Base-by-base conservation (phyloP, 2,329 filamentous ascomycete genomes). In the Cercospora sp. region DNA sequence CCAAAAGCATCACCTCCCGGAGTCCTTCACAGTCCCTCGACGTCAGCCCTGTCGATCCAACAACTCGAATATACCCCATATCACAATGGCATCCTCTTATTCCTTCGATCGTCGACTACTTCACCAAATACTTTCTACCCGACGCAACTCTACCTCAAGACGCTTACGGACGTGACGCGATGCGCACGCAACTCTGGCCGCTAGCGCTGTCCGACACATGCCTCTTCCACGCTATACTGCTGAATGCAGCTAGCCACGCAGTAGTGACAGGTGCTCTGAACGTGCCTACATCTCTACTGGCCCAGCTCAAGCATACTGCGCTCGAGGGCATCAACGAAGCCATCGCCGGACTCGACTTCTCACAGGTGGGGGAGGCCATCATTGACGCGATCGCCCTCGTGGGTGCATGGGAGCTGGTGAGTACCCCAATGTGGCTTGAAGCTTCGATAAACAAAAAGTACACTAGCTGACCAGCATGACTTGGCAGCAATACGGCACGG, bases 321-420 rank as follows among this genome's bases (percentile, higher is more conserved):
- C 60, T 72, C n/a, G 68, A 72, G 59, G 66, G 62, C 48, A 66
- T 70, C 63, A 70, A 72, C 57, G 68, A 63, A 59, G 67, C 66
- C 13, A 67, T 70, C 48, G 67, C 69, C 26, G 57, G 26, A 12
- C 61, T 62, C 40, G 62, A 67, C 42, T 65, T 60, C 3, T 57
- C 48, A 28, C 57, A 48, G 13, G 59, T 72, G 62, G 66, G 65
- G 33, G 71, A 73, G 33, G 63, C 68, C 16, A 60, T 70, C 16
- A 68, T 72, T 23, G 68, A 64, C 42, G 69, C 70, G 8, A 71
- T 73, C 48, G 69, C 69, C 10, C 48, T 73, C n/a, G 40, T 73
- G 18, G 71, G 68, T 7, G 68, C 59, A 5, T 73, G 72, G 72
- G 72, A 73, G 61, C 66, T 72, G 20, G 70, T 72, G 42, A 63